phyloP scores from a whole-genome alignment of 2,329 filamentous ascomycete genomes.

The Amphichorda felina region DNA sequence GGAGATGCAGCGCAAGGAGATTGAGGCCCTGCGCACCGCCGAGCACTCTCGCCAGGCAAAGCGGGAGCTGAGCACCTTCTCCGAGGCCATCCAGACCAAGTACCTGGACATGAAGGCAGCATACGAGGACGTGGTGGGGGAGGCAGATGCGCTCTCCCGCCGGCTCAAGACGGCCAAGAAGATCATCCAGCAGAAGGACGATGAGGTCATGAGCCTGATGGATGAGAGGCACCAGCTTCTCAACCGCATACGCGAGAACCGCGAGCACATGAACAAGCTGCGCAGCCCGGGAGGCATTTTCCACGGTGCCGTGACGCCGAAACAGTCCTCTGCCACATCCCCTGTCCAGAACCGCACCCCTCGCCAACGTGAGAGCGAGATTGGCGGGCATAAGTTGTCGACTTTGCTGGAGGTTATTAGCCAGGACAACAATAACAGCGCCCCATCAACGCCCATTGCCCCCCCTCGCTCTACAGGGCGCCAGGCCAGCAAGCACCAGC shows the following conservation, averaged over 20 bases:
- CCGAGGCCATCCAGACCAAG: constrained; percentile 40
- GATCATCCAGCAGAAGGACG: constrained; percentile 66
- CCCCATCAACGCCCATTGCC: constrained; percentile 57
- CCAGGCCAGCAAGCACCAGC: constrained; percentile 51
- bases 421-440: constrained; percentile 55
- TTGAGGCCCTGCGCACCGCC: constrained; percentile 67
- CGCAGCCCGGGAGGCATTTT: constrained; percentile 63
- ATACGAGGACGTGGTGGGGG: constrained; percentile 54
- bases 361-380: constrained; percentile 38
- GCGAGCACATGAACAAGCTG: constrained; percentile 73
- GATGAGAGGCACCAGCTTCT: constrained; percentile 71
- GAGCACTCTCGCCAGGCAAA: constrained; percentile 56
- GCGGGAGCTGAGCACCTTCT: constrained; percentile 36
- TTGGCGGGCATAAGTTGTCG: constrained; percentile 56
- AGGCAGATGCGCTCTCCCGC: constrained; percentile 51
- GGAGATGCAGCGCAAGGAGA: constrained; percentile 79
- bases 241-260: constrained; percentile 77
- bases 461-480: constrained; percentile 44
- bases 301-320: constrained; percentile 49
- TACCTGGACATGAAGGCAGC: constrained; percentile 52
- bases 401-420: constrained; percentile 72
- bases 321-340: constrained; percentile 23
- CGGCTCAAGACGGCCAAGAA: constrained; percentile 65
- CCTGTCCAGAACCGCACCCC: constrained; percentile 20
- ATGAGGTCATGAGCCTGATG: constrained; percentile 54